A percentile compares a stretch with the other conserved stretches of the same genome.
These are phyloP conservation scores for Climacium dendroides DNA, from an alignment of 225 moss, liverwort and hornwort species.

Conservation along the genomic window DNA sequence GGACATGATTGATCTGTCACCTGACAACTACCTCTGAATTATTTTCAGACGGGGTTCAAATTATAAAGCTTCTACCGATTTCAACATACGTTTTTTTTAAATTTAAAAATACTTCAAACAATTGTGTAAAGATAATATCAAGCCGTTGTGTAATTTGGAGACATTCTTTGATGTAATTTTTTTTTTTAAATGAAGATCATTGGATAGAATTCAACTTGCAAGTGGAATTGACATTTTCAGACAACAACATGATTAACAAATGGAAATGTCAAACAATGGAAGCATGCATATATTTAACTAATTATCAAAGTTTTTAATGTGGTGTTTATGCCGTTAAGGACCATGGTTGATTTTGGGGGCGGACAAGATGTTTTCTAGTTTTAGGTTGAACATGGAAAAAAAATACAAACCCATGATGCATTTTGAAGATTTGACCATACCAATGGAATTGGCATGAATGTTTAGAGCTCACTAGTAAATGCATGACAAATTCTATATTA, in stretches of 20 bases:
- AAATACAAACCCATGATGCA: no score
- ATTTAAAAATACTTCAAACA: no score
- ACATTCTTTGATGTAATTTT: neutral
- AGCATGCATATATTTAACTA: neutral
- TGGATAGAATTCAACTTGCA: neutral
- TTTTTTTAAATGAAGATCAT: neutral
- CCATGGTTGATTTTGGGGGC: no score
- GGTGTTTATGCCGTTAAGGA: no score
- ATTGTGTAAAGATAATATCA: no score
- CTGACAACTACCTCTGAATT: neutral
- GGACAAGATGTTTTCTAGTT: no score
- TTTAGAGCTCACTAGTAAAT: no score
- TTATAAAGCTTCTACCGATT: neutral
- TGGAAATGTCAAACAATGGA: neutral
- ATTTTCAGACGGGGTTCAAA: neutral
- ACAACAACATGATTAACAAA: neutral
- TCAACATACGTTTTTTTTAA: no score
- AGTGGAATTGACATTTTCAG: fast-evolving
- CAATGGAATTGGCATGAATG: no score
- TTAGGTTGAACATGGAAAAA: no score
- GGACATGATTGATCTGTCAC: neutral
- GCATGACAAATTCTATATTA: no score
- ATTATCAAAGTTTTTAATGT: neutral
- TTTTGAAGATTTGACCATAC: no score
- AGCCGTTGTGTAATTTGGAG: neutral